Evolutionary conservation across 2,329 filamentous ascomycete genomes (phyloP).

Genomic region (Chalaropsis ovoidea): DNA sequence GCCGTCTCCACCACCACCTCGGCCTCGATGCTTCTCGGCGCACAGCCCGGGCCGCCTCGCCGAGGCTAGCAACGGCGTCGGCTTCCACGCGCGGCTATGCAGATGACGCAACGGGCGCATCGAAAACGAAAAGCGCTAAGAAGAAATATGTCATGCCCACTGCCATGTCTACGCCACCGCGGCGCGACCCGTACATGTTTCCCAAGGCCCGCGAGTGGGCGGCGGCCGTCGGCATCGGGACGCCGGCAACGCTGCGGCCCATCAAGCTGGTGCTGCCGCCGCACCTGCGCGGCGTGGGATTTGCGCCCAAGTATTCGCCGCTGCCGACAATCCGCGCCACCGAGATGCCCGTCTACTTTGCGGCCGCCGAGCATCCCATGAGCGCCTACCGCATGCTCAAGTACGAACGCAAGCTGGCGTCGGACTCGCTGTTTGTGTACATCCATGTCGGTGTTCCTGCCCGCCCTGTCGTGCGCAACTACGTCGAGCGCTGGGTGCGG

Average conservation of each 20-base stretch:
- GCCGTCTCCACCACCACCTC: background rate
- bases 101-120: background rate
- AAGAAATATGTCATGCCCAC: background rate
- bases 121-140: background rate
- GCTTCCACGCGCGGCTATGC: background rate
- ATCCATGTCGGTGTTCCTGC: constrained; percentile 20
- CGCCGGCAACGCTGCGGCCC: background rate
- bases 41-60: background rate
- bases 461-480: constrained; percentile 24
- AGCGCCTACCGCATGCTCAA: constrained; percentile 24
- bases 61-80: background rate
- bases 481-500: constrained; percentile 24
- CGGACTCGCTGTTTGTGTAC: constrained; percentile 25
- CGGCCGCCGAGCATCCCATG: constrained; percentile 20
- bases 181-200: constrained; percentile 18
- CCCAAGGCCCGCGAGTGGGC: constrained; percentile 18
- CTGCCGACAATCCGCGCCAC: constrained; percentile 17
- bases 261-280: constrained; percentile 12
- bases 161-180: background rate
- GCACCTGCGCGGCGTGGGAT: constrained; percentile 1
- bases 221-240: background rate
- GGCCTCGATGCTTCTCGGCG: background rate
- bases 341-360: constrained; percentile 24
- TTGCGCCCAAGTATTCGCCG: constrained; percentile 20
- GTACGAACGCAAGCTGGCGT: constrained; percentile 23